Percentiles rank a stretch among this genome's conserved stretches.
phyloP scores from a whole-genome alignment of 2,329 filamentous ascomycete species.

The Mycosphaerella arachidis region DNA sequence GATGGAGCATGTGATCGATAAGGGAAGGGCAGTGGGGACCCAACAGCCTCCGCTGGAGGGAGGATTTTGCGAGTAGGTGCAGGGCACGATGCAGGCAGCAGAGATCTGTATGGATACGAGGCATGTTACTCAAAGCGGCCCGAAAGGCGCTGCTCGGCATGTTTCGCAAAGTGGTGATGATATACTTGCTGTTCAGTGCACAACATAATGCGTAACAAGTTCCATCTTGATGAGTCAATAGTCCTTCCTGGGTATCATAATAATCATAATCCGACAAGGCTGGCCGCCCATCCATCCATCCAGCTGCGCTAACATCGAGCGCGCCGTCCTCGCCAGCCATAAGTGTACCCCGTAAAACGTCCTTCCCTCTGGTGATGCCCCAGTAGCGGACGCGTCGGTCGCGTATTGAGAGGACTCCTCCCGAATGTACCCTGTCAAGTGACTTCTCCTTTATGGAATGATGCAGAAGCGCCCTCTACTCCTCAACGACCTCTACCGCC shows the following conservation, averaged over 20 bases:
- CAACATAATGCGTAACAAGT: background rate
- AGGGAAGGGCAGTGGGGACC: background rate
- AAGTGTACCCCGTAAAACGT: no score
- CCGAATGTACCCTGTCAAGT: no score
- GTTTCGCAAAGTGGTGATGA: background rate
- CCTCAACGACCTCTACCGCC: constrained; percentile 21
- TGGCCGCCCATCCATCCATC: no score
- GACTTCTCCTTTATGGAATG: no score
- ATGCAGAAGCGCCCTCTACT: constrained; percentile 1
- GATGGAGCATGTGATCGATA: background rate
- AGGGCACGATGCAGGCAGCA: no score
- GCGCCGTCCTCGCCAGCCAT: no score
- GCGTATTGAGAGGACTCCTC: no score
- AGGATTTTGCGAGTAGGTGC: no score
- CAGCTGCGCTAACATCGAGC: no score
- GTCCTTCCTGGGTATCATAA: constrained; percentile 5
- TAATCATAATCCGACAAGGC: background rate
- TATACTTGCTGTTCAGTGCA: background rate
- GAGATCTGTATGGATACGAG: background rate
- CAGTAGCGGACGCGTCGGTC: no score
- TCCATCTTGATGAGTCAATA: background rate
- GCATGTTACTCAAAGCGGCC: background rate
- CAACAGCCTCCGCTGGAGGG: no score
- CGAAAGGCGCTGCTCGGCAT: background rate
- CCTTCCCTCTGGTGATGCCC: no score